Evolutionary conservation across 2,329 filamentous ascomycete genomes (phyloP).

Genomic region (Tolypocladium ophioglossoides): DNA sequence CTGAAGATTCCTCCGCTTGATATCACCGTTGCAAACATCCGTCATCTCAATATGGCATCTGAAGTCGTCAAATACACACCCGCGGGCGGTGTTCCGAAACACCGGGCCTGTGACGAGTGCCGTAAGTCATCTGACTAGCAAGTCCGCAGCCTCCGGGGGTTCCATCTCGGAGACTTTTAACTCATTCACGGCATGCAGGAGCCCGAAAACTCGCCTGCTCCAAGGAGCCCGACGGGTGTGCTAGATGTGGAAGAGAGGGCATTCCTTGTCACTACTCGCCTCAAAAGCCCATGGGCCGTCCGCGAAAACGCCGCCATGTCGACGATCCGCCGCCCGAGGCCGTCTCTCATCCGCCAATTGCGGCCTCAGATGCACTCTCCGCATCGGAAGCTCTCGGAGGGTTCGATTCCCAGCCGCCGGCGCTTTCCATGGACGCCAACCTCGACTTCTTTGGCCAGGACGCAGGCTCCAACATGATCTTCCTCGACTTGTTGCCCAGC

Average conservation of each 20-base stretch:
- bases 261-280: slow-evolving; percentile 50
- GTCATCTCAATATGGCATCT: slow-evolving; percentile 11
- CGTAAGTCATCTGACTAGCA: slow-evolving; percentile 32
- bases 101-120: slow-evolving; percentile 57
- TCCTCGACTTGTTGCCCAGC: slow-evolving; percentile 25
- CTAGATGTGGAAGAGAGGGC: slow-evolving; percentile 45
- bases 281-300: slow-evolving; percentile 57
- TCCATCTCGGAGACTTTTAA: slow-evolving; percentile 17
- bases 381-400: background rate
- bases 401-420: slow-evolving; percentile 1
- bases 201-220: slow-evolving; percentile 54
- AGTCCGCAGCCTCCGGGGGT: background rate
- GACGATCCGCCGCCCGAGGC: slow-evolving; percentile 12
- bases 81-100: slow-evolving; percentile 29
- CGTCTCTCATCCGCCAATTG: background rate
- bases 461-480: slow-evolving; percentile 17
- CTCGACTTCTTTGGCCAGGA: slow-evolving; percentile 24
- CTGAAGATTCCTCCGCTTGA: background rate
- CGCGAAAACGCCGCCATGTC: slow-evolving; percentile 41
- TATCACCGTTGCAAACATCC: background rate
- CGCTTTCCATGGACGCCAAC: slow-evolving; percentile 16
- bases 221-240: slow-evolving; percentile 49
- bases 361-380: background rate
- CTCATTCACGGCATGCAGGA: slow-evolving; percentile 28
- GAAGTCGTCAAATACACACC: slow-evolving; percentile 4